These are phyloP conservation scores for Monosporascus sp. DNA, from an alignment of 2,329 filamentous ascomycete species.

Conservation along the genomic window DNA sequence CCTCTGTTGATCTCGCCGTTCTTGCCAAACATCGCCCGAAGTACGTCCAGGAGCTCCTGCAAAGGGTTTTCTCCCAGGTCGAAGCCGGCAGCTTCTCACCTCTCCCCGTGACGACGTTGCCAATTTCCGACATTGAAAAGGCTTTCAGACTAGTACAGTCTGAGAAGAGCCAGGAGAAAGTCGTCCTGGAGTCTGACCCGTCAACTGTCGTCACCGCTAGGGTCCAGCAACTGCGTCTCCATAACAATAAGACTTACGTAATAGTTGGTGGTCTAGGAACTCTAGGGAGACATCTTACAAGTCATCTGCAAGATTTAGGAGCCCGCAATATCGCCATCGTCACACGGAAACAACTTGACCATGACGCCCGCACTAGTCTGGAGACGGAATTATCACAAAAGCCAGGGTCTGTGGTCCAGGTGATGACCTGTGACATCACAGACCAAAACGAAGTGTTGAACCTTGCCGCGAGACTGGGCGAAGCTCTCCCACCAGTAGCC, in stretches of 20 bases:
- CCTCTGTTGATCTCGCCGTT: not conserved
- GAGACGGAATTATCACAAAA: not conserved
- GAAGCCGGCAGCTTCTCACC: not conserved
- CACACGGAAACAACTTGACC: not conserved
- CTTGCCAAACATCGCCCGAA: not conserved
- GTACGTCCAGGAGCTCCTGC: not conserved
- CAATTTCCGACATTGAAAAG: not conserved
- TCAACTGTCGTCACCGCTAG: not conserved
- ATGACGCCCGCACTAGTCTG: not conserved
- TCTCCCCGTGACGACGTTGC: not conserved
- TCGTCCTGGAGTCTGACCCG: not conserved
- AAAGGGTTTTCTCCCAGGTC: not conserved
- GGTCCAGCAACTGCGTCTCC: not conserved
- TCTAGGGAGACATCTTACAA: not conserved
- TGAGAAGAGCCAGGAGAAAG: not conserved
- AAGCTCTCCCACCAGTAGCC: slow-evolving; percentile 21
- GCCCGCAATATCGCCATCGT: not conserved
- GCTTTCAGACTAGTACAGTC: not conserved
- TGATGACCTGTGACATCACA: slow-evolving; percentile 30
- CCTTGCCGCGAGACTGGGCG: not conserved
- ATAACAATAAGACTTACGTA: not conserved
- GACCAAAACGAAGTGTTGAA: slow-evolving; percentile 3
- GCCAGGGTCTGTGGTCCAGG: slow-evolving; percentile 13
- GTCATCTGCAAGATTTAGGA: not conserved
- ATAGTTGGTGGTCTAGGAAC: not conserved